phyloP scores from a whole-genome alignment of 345 rosid species.

The Rhodomyrtus tomentosa region DNA sequence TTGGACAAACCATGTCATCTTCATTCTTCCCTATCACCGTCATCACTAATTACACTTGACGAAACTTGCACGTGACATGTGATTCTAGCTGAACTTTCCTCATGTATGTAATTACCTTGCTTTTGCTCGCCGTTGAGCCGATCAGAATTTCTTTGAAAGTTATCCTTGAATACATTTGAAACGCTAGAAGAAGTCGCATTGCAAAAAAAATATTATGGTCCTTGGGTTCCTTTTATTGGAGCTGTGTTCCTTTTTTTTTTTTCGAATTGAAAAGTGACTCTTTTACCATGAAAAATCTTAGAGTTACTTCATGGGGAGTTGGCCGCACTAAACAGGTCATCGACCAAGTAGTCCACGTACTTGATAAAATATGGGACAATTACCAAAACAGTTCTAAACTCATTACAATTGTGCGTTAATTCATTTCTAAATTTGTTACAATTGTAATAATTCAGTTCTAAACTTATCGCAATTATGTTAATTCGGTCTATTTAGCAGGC shows the following conservation, averaged over 20 bases:
- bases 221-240: neutral
- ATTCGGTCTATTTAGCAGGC: too few relatives aligned
- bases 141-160: neutral
- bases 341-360: neutral
- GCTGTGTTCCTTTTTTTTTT: neutral
- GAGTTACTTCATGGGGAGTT: neutral
- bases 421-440: too few relatives aligned
- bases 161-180: neutral
- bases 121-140: too few relatives aligned
- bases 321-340: neutral
- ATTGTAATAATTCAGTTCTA: too few relatives aligned
- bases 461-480: too few relatives aligned
- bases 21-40: too few relatives aligned
- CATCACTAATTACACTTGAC: too few relatives aligned
- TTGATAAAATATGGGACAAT: neutral
- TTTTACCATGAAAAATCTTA: neutral
- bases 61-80: neutral
- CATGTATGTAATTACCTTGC: fast-evolving
- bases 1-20: neutral
- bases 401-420: too few relatives aligned
- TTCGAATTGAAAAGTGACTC: neutral
- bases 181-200: neutral
- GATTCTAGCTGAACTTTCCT: neutral
- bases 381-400: too few relatives aligned
- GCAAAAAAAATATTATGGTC: neutral